Percentiles rank a stretch among this genome's conserved stretches.
These are phyloP conservation scores for Lentinula sp. DNA, from an alignment of 768 basidiomycete genomes.

Conservation along the genomic window DNA sequence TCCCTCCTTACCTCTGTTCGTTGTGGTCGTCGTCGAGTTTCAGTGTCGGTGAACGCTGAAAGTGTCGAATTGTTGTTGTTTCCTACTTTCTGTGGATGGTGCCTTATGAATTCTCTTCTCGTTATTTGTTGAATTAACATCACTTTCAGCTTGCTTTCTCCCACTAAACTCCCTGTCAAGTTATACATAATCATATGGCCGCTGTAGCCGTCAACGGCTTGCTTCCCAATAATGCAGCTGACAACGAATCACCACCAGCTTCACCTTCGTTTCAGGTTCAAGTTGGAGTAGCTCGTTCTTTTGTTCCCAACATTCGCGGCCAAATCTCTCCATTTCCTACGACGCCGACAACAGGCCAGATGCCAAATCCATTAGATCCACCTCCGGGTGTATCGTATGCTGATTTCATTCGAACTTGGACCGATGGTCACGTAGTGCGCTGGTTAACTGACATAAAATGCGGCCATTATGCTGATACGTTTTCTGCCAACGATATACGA, in stretches of 20 bases:
- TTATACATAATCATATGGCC: constrained; percentile 17
- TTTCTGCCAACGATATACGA: constrained; percentile 84
- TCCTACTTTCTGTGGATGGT: neutral
- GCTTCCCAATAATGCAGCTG: constrained; percentile 25
- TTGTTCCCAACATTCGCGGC: constrained; percentile 32
- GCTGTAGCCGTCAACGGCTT: constrained; percentile 25
- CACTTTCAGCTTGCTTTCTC: neutral
- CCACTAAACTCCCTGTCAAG: neutral
- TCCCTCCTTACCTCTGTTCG: neutral
- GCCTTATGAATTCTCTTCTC: neutral
- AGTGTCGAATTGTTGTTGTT: neutral
- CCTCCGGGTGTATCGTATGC: constrained; percentile 53
- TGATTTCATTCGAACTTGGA: constrained; percentile 68
- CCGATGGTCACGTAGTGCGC: constrained; percentile 59
- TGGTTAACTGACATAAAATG: constrained; percentile 84
- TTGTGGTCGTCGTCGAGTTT: neutral
- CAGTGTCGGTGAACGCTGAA: neutral
- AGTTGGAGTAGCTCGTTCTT: constrained; percentile 29
- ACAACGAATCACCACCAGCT: constrained; percentile 28
- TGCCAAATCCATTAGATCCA: constrained; percentile 39
- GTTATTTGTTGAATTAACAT: neutral
- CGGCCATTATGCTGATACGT: constrained; percentile 56
- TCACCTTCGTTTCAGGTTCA: constrained; percentile 37
- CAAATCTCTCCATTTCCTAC: constrained; percentile 36
- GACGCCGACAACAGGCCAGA: constrained; percentile 29